Evolutionary conservation across 768 basidiomycete genomes (phyloP), one percentile per base, ranked within the genome.

Genomic region (Tylopilus felleus): DNA sequence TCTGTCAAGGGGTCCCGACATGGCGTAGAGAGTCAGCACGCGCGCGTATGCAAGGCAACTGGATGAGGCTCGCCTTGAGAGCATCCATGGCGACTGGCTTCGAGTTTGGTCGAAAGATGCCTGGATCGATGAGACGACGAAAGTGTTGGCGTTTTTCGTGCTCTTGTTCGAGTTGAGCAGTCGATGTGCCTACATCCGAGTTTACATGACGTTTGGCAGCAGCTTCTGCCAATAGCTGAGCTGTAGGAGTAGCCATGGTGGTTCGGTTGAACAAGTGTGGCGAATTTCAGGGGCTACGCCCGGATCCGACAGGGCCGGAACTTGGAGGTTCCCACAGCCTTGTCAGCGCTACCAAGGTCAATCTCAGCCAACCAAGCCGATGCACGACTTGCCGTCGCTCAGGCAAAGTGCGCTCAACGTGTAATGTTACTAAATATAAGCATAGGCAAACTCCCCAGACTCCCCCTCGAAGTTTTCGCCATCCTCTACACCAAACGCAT

Each of bases 51-150:
- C 35, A 16, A 16, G 2, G 17, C 12, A 13, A 6, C 13, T 13
- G 7, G 14, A 3, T 16, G 35, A 6, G 17, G 16, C 63, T 59
- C 40, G 85, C 90, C 77, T 82, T 83, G 59, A 93, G 72, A 51
- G 88, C 79, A 53, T 78, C 76, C 58, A 80, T 65, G 2, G 85
- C 84, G 49, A 80, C 74, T 47, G 79, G 79, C 57, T 79, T 80
- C 13, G 84, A 68, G 65, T 91, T 91, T 6, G 82, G 86, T 3
- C 90, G 80, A 47, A 80, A 62, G 60, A 93, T 91, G 14, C 88
- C 89, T 42, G 88, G 88, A 61, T 92, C 87, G 55, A 92, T 78
- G 55, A 92, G 74, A 36, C 90, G 77, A 41, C 90, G 79, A 67
- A 92, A 91, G 52, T 75, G 74, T 64, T 86, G 88, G 39, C 85